A percentile compares a stretch with the other conserved stretches of the same genome.
These are phyloP conservation scores for Oryza meyeriana DNA, from an alignment of 176 grass and related monocot species.

Conservation along the genomic window DNA sequence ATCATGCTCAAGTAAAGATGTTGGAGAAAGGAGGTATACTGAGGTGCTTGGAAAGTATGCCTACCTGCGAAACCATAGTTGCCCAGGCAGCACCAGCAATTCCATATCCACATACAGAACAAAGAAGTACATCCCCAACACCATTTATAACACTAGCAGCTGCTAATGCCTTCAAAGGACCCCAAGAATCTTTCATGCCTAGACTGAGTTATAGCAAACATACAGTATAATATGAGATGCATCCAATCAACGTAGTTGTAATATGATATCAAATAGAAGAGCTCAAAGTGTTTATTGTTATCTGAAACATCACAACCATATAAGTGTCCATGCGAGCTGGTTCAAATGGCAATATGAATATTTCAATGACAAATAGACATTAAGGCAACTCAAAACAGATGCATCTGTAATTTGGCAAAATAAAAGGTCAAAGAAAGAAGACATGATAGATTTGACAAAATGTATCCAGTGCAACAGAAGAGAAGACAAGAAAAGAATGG, in stretches of 20 bases:
- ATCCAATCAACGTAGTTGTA: constrained; percentile 21
- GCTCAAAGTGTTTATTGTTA: not conserved
- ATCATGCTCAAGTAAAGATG: constrained; percentile 24
- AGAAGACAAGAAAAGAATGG: constrained; percentile 9
- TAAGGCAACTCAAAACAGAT: constrained; percentile 13
- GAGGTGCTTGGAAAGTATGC: constrained; percentile 1
- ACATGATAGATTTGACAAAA: not conserved
- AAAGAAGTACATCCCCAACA: constrained; percentile 79
- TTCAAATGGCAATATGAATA: not conserved
- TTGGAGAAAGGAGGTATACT: not conserved
- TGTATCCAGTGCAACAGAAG: constrained; percentile 2
- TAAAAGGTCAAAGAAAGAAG: constrained; percentile 11
- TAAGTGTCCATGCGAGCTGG: not conserved
- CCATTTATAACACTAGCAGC: constrained; percentile 81
- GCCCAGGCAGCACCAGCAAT: constrained; percentile 99
- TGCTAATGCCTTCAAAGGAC: constrained; percentile 87
- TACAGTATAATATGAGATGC: constrained; percentile 30
- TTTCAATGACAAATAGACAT: not conserved
- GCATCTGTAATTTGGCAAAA: constrained; percentile 5
- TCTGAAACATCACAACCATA: not conserved
- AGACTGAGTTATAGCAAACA: constrained; percentile 59
- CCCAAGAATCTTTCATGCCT: constrained; percentile 98
- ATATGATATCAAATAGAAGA: not conserved
- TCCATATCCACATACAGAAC: constrained; percentile 77
- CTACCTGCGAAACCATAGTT: constrained; percentile 97